Evolutionary conservation across 1,284 basidiomycete species (phyloP), one percentile per base, ranked within the genome.

Genomic region (Albatrellus sp.): DNA sequence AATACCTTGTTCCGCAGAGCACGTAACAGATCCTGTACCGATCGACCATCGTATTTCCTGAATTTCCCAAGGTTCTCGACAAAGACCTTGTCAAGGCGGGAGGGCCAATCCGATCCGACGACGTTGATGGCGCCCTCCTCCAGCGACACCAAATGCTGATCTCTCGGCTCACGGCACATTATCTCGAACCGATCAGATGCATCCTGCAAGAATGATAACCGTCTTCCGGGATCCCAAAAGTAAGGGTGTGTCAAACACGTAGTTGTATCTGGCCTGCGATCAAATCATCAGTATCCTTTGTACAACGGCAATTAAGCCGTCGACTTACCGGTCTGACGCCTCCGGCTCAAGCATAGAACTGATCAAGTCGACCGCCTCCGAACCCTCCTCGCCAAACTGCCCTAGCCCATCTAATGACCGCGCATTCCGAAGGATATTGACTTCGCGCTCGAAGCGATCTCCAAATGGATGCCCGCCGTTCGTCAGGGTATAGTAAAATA

Each of bases 101-200:
- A 63, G 52, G 86, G 81, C 94, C 94, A 98, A 62, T 98, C 93
- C 24, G 72, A 67, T 16, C 88, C 89, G 4, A 96, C 81, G 37
- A 94, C 80, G 6, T 64, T 61, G 37, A 55, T 54, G 0, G 88
- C 82, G 39, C 70, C 70, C 0, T 64, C 73, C 63, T 98, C 96
- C 24, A 99, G 74, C 20, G 74, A 63, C 11, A 87, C 58, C 12
- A 98, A 71, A 43, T 80, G 74, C 0, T 76, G 68, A 44, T 96
- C 88, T 40, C 80, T 82, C 0, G 93, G 90, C 43, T 94, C 91
- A 40, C 86, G 75, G 53, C 84, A 88, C 90, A 99, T 94, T 58
- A 92, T 93, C 64, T 99, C 94, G 61, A 98, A 98, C 1, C 92
- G 79, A 62, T 98, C 94, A 0, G 91, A 97, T 0, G 91, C 90